phyloP scores from a whole-genome alignment of 352 stramenopile genomes.

The Phytophthora podocarpi region DNA sequence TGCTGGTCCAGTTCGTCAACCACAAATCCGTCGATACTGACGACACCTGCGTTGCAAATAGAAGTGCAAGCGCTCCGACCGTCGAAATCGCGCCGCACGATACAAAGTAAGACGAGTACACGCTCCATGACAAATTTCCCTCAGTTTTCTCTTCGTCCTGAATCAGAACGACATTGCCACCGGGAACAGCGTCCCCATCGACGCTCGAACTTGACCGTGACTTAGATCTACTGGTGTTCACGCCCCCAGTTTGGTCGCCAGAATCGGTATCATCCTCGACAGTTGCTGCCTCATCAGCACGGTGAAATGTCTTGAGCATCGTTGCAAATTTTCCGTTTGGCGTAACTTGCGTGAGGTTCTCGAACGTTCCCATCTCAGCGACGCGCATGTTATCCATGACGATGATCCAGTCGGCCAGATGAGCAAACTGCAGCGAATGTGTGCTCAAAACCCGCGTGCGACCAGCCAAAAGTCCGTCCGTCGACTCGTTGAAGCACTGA shows the following conservation, averaged over 20 bases:
- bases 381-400: constrained; percentile 75
- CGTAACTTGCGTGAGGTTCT: constrained; percentile 45
- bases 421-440: constrained; percentile 59
- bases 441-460: constrained; percentile 60
- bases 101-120: constrained; percentile 57
- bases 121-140: constrained; percentile 39
- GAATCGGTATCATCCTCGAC: neutral
- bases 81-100: constrained; percentile 49
- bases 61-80: constrained; percentile 37
- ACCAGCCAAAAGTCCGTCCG: constrained; percentile 45
- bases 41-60: constrained; percentile 53
- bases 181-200: neutral
- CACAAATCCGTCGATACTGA: constrained; percentile 71
- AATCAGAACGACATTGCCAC: constrained; percentile 31
- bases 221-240: constrained; percentile 8
- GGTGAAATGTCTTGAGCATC: constrained; percentile 41
- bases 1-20: constrained; percentile 62
- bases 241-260: neutral
- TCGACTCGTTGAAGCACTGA: constrained; percentile 51
- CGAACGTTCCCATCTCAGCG: constrained; percentile 65
- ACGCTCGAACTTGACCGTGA: constrained; percentile 15
- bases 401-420: constrained; percentile 68
- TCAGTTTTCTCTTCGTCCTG: constrained; percentile 54
- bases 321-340: constrained; percentile 49
- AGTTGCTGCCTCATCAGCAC: constrained; percentile 7